A percentile compares a stretch with the other conserved stretches of the same genome.
These are phyloP conservation scores for Tulasnella sp. DNA, from an alignment of 768 basidiomycete species.

Conservation along the genomic window DNA sequence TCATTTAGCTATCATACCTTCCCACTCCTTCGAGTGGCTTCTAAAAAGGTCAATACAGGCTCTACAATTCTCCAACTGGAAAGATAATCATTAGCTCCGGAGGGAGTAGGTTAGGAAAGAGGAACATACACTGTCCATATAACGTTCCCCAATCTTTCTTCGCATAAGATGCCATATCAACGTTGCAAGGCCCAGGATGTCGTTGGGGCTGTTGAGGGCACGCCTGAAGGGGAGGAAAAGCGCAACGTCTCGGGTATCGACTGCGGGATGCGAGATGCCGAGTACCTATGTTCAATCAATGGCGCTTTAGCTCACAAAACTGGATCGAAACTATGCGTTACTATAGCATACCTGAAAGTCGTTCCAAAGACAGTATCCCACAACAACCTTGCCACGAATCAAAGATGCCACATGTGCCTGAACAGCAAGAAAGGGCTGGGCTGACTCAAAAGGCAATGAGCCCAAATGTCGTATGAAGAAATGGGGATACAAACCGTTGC, in stretches of 20 bases:
- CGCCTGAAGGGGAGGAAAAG: conserved; percentile 72
- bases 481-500: background rate
- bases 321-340: background rate
- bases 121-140: conserved; percentile 51
- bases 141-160: conserved; percentile 58
- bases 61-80: conserved; percentile 65
- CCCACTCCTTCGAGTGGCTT: conserved; percentile 2
- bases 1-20: background rate
- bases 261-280: conserved; percentile 9
- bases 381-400: conserved; percentile 55
- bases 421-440: conserved; percentile 45
- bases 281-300: conserved; percentile 16
- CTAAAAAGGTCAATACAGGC: conserved; percentile 23
- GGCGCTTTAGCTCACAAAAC: background rate
- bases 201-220: conserved; percentile 45
- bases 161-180: conserved; percentile 74
- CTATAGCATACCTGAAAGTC: conserved; percentile 50
- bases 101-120: background rate
- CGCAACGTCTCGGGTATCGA: conserved; percentile 61
- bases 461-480: background rate
- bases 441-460: conserved; percentile 24
- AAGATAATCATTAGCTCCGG: background rate
- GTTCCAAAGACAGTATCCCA: conserved; percentile 70
- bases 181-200: conserved; percentile 61
- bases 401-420: conserved; percentile 53